Conservation (phyloP, 805 yeast genomes). For the Yamadazyma paraphyllophila region DNA sequence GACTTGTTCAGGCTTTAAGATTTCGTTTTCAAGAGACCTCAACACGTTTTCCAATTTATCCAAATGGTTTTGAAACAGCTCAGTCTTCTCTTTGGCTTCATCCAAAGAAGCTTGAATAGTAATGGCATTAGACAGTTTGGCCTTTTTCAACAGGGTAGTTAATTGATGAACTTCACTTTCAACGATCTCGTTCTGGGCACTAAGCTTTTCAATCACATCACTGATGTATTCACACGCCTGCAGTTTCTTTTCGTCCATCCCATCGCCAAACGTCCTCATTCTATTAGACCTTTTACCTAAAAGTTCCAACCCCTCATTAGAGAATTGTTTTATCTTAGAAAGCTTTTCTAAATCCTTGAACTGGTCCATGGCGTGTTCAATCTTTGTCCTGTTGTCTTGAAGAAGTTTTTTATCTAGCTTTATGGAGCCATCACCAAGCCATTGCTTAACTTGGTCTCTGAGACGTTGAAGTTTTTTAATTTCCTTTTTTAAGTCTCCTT, state of each 20-base stretch:
- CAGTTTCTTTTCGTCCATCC: conserved; percentile 74
- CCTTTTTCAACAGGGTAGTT: conserved; percentile 37
- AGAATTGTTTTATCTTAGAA: conserved; percentile 90
- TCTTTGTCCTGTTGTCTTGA: conserved; percentile 61
- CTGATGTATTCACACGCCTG: conserved; percentile 71
- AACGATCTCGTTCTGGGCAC: conserved; percentile 72
- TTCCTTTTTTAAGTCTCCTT: conserved; percentile 88
- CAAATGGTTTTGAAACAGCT: conserved; percentile 77
- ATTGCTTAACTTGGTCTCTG: conserved; percentile 91
- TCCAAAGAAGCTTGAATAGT: conserved; percentile 52
- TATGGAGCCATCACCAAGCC: conserved; percentile 89
- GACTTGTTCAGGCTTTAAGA: conserved; percentile 72
- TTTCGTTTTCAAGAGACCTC: conserved; percentile 75
- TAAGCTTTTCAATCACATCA: conserved; percentile 72
- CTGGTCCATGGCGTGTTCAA: conserved; percentile 93
- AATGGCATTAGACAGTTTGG: conserved; percentile 50
- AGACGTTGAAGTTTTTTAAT: conserved; percentile 91
- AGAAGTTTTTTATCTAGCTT: conserved; percentile 57
- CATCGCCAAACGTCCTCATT: conserved; percentile 49
- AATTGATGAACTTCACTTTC: conserved; percentile 60
- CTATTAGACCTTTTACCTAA: conserved; percentile 35
- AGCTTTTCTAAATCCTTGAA: conserved; percentile 92
- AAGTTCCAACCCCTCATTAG: conserved; percentile 85
- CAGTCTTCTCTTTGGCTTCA: conserved; percentile 60
- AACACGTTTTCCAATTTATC: conserved; percentile 74